These are phyloP conservation scores for Wickerhamiella kazuoi DNA, from an alignment of 805 yeast genomes.

Conservation along the genomic window DNA sequence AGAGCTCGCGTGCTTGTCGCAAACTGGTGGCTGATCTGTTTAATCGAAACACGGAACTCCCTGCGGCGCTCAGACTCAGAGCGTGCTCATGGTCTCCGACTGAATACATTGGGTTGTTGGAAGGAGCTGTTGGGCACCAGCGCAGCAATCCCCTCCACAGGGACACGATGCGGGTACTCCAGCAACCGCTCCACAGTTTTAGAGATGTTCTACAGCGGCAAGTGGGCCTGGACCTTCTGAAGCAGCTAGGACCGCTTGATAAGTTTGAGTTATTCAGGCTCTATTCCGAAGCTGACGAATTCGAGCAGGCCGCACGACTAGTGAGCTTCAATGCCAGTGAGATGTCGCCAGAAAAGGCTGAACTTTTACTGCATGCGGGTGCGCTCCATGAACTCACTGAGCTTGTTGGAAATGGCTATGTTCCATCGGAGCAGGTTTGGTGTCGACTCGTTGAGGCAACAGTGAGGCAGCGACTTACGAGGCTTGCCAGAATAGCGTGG, in stretches of 20 bases:
- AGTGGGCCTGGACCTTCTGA: background rate
- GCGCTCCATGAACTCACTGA: background rate
- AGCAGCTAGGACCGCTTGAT: background rate
- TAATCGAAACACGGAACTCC: background rate
- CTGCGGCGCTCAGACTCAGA: background rate
- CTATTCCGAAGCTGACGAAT: background rate
- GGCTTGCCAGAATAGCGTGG: background rate
- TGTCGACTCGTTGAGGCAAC: background rate
- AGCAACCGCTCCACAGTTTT: background rate
- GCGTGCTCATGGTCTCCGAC: background rate
- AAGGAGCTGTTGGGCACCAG: no score
- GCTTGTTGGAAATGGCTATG: background rate
- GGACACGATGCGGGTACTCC: background rate
- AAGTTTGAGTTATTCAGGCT: background rate
- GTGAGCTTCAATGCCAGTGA: background rate
- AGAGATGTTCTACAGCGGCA: background rate
- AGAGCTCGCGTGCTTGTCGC: no score
- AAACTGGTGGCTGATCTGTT: constrained; percentile 23
- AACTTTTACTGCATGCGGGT: background rate
- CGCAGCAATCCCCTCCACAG: background rate
- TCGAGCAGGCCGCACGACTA: background rate
- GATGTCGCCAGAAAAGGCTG: background rate
- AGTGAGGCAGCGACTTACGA: background rate
- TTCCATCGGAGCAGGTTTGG: background rate
- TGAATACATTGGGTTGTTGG: background rate